Base-by-base conservation (phyloP, 495 filamentous ascomycete genomes). In the Penicillium macrosclerotiorum region DNA sequence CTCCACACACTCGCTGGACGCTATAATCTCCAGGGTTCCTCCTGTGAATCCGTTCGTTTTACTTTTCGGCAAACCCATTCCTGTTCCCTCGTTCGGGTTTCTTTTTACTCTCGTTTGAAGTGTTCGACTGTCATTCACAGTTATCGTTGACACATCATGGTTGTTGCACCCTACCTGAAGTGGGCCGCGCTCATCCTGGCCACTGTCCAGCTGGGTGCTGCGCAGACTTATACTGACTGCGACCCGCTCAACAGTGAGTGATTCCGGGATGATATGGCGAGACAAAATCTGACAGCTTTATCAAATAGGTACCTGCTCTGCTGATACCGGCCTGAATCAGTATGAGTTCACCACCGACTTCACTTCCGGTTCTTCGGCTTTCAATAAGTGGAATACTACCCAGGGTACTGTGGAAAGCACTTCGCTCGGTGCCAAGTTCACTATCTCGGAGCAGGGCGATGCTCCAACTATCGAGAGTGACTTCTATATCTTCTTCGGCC, bases 401-500 rank as follows among this genome's bases (percentile, higher is more conserved):
- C 72, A 76, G 19, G 77, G 79, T 41, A 56, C 67, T 12, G 71
- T 89, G 37, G 69, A 55, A 8, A 73, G 65, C 32, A 56, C 57
- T 12, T 65, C 77, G 26, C 59, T 73, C 3, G 85, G 84, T 12
- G 85, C 83, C 30, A 77, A 79, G 47, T 88, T 94, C 74, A 85
- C 77, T 37, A 81, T 95, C 64, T 66, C 62, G 47, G 79, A 87
- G 63, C 67, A 79, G 45, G 80, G 80, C 40, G 83, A 94, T 51
- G 80, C 86, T 4, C 87, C 89, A 3, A 89, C 86, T 17, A 81
- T 94, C 55, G 74, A 79, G 38, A 80, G 85, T 22, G 76, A 86
- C 43, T 89, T 84, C 62, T 89, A 88, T 68, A 82, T 93, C 73
- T 84, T 92, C 69, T 91, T 86, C 56, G 90, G 89, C 31, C 76